Conservation (phyloP, 2,329 filamentous ascomycete genomes). For the Xylariaceae sp. region DNA sequence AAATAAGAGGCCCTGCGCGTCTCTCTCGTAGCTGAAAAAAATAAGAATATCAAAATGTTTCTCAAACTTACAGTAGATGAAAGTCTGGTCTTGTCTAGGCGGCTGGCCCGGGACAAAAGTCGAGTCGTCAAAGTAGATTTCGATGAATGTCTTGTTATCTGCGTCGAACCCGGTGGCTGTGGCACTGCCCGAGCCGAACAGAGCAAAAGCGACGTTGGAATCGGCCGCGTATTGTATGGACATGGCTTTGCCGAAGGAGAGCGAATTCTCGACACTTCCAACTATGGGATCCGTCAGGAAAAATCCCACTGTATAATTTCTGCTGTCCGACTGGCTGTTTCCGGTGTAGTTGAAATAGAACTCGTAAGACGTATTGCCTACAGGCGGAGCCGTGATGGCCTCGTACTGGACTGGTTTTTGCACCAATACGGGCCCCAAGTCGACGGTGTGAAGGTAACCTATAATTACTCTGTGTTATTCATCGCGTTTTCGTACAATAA, state of each 20-base stretch:
- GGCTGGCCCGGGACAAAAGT: neutral
- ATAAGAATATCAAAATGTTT: neutral
- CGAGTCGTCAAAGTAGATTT: neutral
- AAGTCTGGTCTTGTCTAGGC: neutral
- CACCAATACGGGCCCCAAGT: neutral
- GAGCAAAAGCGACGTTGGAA: conserved; percentile 8
- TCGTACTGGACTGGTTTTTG: conserved; percentile 10
- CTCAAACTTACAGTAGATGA: conserved; percentile 12
- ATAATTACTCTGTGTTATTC: neutral
- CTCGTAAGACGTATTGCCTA: conserved; percentile 6
- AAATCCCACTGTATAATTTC: conserved; percentile 1
- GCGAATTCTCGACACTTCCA: neutral
- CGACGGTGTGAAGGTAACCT: conserved; percentile 9
- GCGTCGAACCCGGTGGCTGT: neutral
- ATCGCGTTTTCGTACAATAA: neutral
- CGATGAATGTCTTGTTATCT: conserved; percentile 1
- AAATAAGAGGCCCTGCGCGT: too few relatives aligned
- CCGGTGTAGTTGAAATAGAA: conserved; percentile 22
- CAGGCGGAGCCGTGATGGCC: conserved; percentile 3
- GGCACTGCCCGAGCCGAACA: neutral
- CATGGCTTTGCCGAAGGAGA: conserved; percentile 3
- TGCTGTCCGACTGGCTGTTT: neutral
- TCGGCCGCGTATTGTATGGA: conserved; percentile 1
- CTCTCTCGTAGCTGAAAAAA: too few relatives aligned
- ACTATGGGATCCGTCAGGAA: neutral